Conservation (phyloP, 2,329 filamentous ascomycete genomes). For the Pseudocercospora cruenta region DNA sequence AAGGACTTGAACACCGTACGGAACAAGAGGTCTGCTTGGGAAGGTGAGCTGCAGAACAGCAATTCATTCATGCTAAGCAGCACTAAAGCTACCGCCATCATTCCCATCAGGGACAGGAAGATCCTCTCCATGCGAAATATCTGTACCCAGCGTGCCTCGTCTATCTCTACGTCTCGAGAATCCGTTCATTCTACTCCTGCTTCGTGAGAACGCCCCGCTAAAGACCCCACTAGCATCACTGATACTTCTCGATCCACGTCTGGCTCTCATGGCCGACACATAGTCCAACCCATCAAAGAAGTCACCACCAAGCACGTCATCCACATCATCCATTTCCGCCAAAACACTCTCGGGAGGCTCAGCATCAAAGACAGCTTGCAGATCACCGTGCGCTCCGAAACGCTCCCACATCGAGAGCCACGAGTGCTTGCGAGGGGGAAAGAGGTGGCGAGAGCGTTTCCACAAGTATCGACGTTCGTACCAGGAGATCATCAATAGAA, state of each 20-base stretch:
- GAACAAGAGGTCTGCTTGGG: too few relatives aligned
- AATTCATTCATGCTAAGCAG: neutral
- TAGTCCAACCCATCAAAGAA: conserved; percentile 42
- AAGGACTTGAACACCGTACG: too few relatives aligned
- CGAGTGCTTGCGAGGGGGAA: conserved; percentile 42
- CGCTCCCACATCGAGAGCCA: conserved; percentile 65
- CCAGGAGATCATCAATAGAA: conserved; percentile 71
- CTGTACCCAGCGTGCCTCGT: neutral
- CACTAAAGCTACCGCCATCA: neutral
- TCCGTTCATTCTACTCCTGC: conserved; percentile 26
- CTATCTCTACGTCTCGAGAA: conserved; percentile 8
- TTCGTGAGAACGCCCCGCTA: conserved; percentile 20
- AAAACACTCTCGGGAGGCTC: conserved; percentile 64
- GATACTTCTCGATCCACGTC: conserved; percentile 34
- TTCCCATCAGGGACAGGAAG: neutral
- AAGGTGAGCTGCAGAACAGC: too few relatives aligned
- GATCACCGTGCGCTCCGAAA: conserved; percentile 71
- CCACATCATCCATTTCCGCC: conserved; percentile 53
- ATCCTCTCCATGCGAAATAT: neutral
- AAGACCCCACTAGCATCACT: conserved; percentile 32
- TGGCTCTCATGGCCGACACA: conserved; percentile 31
- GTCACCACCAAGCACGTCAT: conserved; percentile 50
- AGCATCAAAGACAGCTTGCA: conserved; percentile 73
- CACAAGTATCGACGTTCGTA: conserved; percentile 73
- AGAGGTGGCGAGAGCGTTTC: conserved; percentile 46